These are phyloP conservation scores for Neopestalotiopsis sp. DNA, from an alignment of 2,329 filamentous ascomycete species.

Conservation along the genomic window DNA sequence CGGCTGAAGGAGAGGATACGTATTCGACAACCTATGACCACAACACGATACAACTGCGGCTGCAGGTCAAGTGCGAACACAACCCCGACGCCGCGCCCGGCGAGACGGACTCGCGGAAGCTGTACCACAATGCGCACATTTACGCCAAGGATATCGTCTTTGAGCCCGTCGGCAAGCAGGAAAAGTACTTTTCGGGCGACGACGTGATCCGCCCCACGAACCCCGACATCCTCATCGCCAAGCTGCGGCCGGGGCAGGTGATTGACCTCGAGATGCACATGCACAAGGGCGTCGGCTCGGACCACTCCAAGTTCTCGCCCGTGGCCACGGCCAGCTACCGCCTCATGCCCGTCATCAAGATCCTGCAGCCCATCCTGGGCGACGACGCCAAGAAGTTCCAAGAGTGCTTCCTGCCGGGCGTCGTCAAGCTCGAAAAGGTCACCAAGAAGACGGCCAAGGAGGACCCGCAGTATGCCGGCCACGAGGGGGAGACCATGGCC, in stretches of 20 bases:
- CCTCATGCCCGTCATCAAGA: conserved; percentile 85
- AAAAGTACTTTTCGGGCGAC: conserved; percentile 70
- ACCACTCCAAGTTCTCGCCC: conserved; percentile 97
- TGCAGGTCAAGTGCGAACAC: conserved; percentile 81
- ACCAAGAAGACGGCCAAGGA: conserved; percentile 68
- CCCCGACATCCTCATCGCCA: conserved; percentile 92
- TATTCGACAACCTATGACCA: conserved; percentile 72
- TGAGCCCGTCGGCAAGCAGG: conserved; percentile 76
- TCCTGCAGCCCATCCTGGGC: conserved; percentile 82
- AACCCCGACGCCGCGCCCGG: conserved; percentile 73
- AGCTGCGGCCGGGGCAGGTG: conserved; percentile 88
- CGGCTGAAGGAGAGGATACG: conserved; percentile 65
- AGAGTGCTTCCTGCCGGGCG: conserved; percentile 86
- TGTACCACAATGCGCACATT: conserved; percentile 85
- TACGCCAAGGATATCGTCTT: conserved; percentile 82
- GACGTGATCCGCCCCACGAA: conserved; percentile 78
- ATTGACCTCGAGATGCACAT: conserved; percentile 91
- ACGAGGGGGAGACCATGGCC: conserved; percentile 82
- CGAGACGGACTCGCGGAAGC: conserved; percentile 81
- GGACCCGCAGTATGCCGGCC: conserved; percentile 72
- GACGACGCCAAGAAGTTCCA: conserved; percentile 88
- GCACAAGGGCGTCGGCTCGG: conserved; percentile 90
- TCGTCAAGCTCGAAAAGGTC: conserved; percentile 80
- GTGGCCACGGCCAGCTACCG: conserved; percentile 95
- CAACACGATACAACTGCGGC: conserved; percentile 83